Percentiles rank a stretch among this genome's conserved stretches.
Evolutionary conservation across 768 basidiomycete species (phyloP).

Genomic region (Baorangia bicolor): DNA sequence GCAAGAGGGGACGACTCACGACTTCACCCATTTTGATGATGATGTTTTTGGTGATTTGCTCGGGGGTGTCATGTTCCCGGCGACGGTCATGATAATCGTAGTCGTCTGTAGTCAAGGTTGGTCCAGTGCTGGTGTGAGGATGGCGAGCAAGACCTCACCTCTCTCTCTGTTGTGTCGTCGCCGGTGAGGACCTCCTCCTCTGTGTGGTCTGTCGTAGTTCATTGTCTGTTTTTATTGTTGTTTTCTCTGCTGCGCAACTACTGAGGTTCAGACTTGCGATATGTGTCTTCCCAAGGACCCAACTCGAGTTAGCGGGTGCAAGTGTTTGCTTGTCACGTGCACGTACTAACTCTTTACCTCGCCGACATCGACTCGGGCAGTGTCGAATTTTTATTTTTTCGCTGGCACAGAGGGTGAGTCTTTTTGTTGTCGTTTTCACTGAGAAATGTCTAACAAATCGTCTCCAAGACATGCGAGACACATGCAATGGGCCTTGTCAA

Average conservation of each 20-base stretch:
- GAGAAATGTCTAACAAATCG: neutral
- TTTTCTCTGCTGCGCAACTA: neutral
- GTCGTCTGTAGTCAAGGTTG: constrained; percentile 48
- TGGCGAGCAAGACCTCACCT: constrained; percentile 45
- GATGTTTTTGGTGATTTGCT: constrained; percentile 63
- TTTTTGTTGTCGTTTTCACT: neutral
- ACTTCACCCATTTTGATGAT: constrained; percentile 82
- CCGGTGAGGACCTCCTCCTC: constrained; percentile 46
- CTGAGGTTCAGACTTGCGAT: neutral
- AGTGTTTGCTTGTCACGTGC: constrained; percentile 27
- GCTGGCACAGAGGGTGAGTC: constrained; percentile 20
- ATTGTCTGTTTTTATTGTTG: constrained; percentile 33
- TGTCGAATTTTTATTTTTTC: neutral
- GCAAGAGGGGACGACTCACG: constrained; percentile 44
- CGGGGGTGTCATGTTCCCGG: constrained; percentile 69
- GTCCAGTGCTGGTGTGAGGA: neutral
- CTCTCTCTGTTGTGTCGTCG: constrained; percentile 43
- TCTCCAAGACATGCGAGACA: constrained; percentile 54
- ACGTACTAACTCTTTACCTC: neutral
- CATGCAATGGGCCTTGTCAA: constrained; percentile 72
- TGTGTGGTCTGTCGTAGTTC: constrained; percentile 56
- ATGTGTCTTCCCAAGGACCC: neutral
- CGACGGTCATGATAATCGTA: constrained; percentile 59
- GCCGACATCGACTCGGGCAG: neutral
- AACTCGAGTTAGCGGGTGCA: neutral